Percentiles rank a stretch among this genome's conserved stretches.
phyloP scores from a whole-genome alignment of 129 eudicot genomes.

The Mikania micrantha region DNA sequence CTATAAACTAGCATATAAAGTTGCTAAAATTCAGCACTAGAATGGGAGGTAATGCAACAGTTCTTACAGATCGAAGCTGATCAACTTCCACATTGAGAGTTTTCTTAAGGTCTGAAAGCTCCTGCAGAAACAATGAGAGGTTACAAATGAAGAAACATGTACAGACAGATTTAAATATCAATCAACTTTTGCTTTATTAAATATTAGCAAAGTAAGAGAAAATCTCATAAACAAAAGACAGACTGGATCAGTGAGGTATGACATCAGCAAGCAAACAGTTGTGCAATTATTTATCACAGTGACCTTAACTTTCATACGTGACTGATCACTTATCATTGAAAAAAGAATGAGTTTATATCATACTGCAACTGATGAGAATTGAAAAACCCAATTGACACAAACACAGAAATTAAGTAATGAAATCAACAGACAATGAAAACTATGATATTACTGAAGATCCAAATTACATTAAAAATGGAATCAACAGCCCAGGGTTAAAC shows the following conservation, averaged over 20 bases:
- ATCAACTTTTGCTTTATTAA: neutral
- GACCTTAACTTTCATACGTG: no score
- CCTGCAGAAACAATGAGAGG: constrained; percentile 41
- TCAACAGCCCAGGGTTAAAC: no score
- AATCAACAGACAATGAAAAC: no score
- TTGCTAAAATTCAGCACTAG: neutral
- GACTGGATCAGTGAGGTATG: neutral
- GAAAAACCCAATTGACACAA: no score
- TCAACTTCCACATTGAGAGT: constrained; percentile 85
- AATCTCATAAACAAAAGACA: neutral
- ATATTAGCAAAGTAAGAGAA: neutral
- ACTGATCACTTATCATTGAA: no score
- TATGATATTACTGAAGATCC: no score
- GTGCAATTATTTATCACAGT: no score
- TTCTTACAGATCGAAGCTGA: constrained; percentile 72
- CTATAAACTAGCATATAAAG: neutral
- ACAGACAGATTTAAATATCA: neutral
- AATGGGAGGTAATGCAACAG: neutral
- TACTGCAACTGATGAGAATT: no score
- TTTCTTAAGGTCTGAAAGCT: constrained; percentile 75
- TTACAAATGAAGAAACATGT: constrained; percentile 1
- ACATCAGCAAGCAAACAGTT: neutral
- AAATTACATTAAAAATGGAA: no score
- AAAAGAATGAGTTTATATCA: no score
- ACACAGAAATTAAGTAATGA: no score